Percentiles rank a stretch among this genome's conserved stretches.
Evolutionary conservation across 768 basidiomycete genomes (phyloP).

Genomic region (Leccinum incarnatum): DNA sequence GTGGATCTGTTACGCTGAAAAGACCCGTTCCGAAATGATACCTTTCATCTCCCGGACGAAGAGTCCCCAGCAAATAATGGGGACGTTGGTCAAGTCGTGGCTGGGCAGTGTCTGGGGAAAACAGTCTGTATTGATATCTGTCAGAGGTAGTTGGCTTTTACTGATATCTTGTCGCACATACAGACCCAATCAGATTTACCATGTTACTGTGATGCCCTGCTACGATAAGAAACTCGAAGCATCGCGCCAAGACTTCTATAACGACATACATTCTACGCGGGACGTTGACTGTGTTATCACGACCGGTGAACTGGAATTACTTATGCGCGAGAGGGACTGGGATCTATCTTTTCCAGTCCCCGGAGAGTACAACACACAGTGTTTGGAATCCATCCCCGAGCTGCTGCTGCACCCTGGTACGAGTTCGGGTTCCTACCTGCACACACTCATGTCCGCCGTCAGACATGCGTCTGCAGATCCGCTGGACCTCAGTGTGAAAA

Average conservation of each 20-base stretch:
- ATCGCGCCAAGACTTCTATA: constrained; percentile 90
- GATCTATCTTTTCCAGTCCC: constrained; percentile 61
- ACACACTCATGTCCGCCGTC: constrained; percentile 66
- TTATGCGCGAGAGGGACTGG: constrained; percentile 82
- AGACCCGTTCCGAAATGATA: constrained; percentile 91
- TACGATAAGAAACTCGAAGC: constrained; percentile 99
- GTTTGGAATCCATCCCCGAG: constrained; percentile 52
- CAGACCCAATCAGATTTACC: constrained; percentile 88
- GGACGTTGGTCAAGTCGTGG: constrained; percentile 89
- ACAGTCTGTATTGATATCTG: constrained; percentile 47
- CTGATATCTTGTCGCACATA: constrained; percentile 1
- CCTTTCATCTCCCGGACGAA: constrained; percentile 87
- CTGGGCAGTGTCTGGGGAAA: constrained; percentile 65
- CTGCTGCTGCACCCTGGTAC: constrained; percentile 77
- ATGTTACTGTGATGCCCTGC: constrained; percentile 98
- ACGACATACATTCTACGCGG: constrained; percentile 73
- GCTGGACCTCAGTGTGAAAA: constrained; percentile 51
- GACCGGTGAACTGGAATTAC: constrained; percentile 86
- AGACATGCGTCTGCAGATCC: constrained; percentile 40
- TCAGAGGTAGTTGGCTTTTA: not conserved
- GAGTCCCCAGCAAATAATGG: constrained; percentile 94
- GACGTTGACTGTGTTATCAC: constrained; percentile 98
- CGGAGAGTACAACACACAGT: constrained; percentile 41
- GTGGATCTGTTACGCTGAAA: constrained; percentile 99
- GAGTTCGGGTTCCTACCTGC: constrained; percentile 90